Conservation (phyloP, 1,284 basidiomycete genomes). For the Ganoderma sinense region DNA sequence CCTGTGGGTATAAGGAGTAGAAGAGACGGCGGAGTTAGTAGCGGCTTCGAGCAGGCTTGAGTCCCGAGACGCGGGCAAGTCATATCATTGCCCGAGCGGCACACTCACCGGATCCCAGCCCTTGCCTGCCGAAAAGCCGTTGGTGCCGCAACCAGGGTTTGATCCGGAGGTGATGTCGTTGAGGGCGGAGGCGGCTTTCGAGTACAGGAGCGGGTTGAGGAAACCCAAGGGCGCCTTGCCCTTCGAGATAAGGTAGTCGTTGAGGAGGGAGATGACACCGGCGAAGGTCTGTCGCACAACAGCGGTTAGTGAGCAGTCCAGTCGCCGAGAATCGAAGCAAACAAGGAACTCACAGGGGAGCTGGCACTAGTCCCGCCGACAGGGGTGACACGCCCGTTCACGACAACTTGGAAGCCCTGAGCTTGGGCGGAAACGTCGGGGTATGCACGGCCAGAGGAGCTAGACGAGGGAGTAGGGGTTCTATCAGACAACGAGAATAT, state of each 20-base stretch:
- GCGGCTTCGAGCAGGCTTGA: not conserved
- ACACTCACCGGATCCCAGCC: constrained; percentile 69
- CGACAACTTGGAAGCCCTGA: constrained; percentile 63
- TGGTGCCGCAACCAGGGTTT: constrained; percentile 44
- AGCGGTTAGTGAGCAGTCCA: constrained; percentile 1
- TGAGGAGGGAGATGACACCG: constrained; percentile 64
- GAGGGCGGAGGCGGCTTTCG: constrained; percentile 51
- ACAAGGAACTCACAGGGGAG: constrained; percentile 54
- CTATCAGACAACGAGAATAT: not conserved
- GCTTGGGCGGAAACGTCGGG: constrained; percentile 78
- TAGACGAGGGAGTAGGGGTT: constrained; percentile 34
- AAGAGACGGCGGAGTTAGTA: not conserved
- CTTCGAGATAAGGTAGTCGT: constrained; percentile 61
- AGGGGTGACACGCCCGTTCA: constrained; percentile 50
- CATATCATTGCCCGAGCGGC: not conserved
- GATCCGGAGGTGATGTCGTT: constrained; percentile 67
- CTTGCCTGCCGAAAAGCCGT: constrained; percentile 55
- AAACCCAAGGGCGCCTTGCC: constrained; percentile 64
- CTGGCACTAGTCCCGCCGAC: constrained; percentile 70
- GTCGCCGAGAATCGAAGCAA: not conserved
- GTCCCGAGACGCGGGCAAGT: not conserved
- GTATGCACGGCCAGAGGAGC: constrained; percentile 62
- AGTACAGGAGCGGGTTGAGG: constrained; percentile 68
- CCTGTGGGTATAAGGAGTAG: constrained; percentile 41
- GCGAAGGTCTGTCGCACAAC: constrained; percentile 57